phyloP scores from a whole-genome alignment of 1,284 basidiomycete species.

The Cutaneotrichosporon cyanovorans region DNA sequence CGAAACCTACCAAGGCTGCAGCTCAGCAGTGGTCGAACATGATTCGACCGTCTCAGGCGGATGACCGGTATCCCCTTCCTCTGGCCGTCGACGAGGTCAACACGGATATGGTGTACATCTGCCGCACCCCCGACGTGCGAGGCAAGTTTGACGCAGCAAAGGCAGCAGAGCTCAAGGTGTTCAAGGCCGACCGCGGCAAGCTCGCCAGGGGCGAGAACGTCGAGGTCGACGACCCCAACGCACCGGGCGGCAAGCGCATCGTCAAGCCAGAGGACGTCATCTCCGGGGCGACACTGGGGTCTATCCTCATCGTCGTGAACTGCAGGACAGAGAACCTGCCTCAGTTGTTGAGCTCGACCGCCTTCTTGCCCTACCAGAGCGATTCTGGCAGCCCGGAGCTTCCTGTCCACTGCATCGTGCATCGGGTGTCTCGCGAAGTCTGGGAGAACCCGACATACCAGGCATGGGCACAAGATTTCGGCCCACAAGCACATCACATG shows the following conservation, averaged over 20 bases:
- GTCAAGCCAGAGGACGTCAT: constrained; percentile 46
- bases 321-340: constrained; percentile 28
- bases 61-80: constrained; percentile 24
- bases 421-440: constrained; percentile 60
- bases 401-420: constrained; percentile 57
- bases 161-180: constrained; percentile 61
- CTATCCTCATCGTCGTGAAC: constrained; percentile 33
- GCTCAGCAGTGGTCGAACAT: background rate
- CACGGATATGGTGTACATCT: constrained; percentile 55
- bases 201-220: constrained; percentile 47
- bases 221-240: constrained; percentile 40
- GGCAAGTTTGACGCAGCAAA: constrained; percentile 76
- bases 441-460: constrained; percentile 63
- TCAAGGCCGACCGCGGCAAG: constrained; percentile 47
- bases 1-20: background rate
- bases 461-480: constrained; percentile 62
- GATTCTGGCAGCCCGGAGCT: constrained; percentile 12
- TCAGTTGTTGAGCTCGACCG: constrained; percentile 49
- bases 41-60: constrained; percentile 6
- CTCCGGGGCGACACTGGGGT: constrained; percentile 36
- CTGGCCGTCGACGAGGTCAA: constrained; percentile 21
- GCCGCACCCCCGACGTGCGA: constrained; percentile 66
- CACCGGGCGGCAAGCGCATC: constrained; percentile 53
- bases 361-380: constrained; percentile 47
- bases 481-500: constrained; percentile 58